Evolutionary conservation across 106 monocot species (phyloP), one percentile per base, ranked within the genome.

Genomic region (Dendrobium catenatum): DNA sequence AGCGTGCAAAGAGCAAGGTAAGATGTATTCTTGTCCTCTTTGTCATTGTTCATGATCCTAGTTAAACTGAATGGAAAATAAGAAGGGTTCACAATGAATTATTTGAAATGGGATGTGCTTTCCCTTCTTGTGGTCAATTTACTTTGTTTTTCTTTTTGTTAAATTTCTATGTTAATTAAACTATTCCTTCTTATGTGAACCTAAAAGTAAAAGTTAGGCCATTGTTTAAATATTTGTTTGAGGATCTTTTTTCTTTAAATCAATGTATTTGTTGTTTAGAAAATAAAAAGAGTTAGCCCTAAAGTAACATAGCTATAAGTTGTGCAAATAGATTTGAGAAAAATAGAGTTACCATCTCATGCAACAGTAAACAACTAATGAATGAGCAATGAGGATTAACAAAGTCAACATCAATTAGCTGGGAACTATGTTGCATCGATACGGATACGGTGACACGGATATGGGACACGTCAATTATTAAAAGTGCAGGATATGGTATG

Each of bases 1-100:
- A 90, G 77, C 90, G 87, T 72, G 78, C 73, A n/a, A 96, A 96
- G 86, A 79, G 44, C 78, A 94, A 92, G 90, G 96, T 94, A 83
- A 68, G 15, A 3, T 47, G 55, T 1, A 66, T n/a, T 73, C 4
- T 24, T 76, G 9, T 19, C 7, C 27, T 74, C 11, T 76, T 47
- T 42, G 51, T 76, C 15, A n/a, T 42, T 68, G 22, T 77, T 70
- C 24, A 31, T 41, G 8, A 55, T 29, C 42, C 29, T 41, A 74
- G 19, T 44, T 74, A 44, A 37, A 37, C 13, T 31, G 61, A 19
- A 4, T n/a, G 61, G 51, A n/a, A 22, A 61, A 61, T 61, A 61
- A 51, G 2, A 61, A 70, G 70, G 3, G 37, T 13, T 70, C 15
- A 37, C 16, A 33, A 37, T 70, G 29, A 13, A 70, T 70, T 70